Evolutionary conservation across 495 filamentous ascomycete species (phyloP).

Genomic region (Aspergillus hancockii): DNA sequence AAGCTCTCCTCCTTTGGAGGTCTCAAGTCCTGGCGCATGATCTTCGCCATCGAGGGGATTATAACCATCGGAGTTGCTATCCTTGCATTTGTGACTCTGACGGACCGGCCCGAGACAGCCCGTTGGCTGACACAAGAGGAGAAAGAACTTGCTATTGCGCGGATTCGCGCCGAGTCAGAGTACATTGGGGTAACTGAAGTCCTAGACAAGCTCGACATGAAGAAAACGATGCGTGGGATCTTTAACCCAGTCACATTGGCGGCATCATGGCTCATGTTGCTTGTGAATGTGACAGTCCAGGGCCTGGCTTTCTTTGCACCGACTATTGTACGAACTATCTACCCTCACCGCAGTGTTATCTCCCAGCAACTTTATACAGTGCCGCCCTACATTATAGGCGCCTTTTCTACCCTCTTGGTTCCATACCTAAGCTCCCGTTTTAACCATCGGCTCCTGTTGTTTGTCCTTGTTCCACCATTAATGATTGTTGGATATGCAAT

Average conservation of each 20-base stretch:
- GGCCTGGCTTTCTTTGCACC: constrained; percentile 68
- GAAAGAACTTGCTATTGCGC: constrained; percentile 59
- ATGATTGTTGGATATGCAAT: constrained; percentile 11
- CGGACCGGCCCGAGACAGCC: constrained; percentile 66
- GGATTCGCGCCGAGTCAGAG: constrained; percentile 56
- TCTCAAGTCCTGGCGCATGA: constrained; percentile 62
- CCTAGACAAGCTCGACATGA: constrained; percentile 47
- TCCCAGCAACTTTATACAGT: constrained; percentile 67
- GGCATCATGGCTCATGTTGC: constrained; percentile 49
- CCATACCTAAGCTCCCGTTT: constrained; percentile 60
- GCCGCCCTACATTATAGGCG: constrained; percentile 69
- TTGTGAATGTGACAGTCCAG: constrained; percentile 57
- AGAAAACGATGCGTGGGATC: constrained; percentile 49
- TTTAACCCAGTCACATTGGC: constrained; percentile 48
- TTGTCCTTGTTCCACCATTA: constrained; percentile 2
- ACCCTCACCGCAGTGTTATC: constrained; percentile 52
- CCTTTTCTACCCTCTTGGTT: constrained; percentile 63
- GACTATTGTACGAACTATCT: constrained; percentile 68
- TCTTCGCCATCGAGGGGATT: constrained; percentile 77
- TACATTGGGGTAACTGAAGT: constrained; percentile 62
- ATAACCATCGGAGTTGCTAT: constrained; percentile 62
- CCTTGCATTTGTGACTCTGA: constrained; percentile 61
- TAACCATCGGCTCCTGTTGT: constrained; percentile 44
- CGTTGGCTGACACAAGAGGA: constrained; percentile 64
- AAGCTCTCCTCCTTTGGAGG: constrained; percentile 44